phyloP scores from a whole-genome alignment of 805 yeast species.

The Kazachstania kunashirensis region DNA sequence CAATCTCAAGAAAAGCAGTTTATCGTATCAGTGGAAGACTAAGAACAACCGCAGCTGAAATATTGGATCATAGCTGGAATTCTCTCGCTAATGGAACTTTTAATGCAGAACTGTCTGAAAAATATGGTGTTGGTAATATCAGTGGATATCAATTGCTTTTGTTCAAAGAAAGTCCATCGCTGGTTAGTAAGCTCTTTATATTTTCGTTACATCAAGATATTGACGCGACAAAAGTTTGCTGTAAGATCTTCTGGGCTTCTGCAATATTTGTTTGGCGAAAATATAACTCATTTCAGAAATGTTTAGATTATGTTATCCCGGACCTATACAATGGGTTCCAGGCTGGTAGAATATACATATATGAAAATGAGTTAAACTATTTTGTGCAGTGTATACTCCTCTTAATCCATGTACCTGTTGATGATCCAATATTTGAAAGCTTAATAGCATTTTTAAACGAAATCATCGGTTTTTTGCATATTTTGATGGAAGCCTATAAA shows the following conservation, averaged over 20 bases:
- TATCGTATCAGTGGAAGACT: slow-evolving; percentile 52
- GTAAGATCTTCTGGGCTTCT: slow-evolving; percentile 59
- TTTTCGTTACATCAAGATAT: slow-evolving; percentile 60
- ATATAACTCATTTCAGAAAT: slow-evolving; percentile 13
- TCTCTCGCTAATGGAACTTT: slow-evolving; percentile 54
- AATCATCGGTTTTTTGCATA: slow-evolving; percentile 51
- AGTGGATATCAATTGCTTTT: slow-evolving; percentile 69
- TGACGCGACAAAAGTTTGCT: slow-evolving; percentile 52
- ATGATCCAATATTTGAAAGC: slow-evolving; percentile 50
- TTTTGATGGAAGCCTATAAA: slow-evolving; percentile 54
- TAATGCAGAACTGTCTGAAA: slow-evolving; percentile 37
- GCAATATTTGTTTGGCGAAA: slow-evolving; percentile 26
- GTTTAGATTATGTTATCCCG: slow-evolving; percentile 15
- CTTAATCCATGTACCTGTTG: slow-evolving; percentile 32
- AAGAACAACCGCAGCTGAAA: slow-evolving; percentile 46
- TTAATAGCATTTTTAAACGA: slow-evolving; percentile 44
- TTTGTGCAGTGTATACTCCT: slow-evolving; percentile 13
- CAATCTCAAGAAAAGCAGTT: slow-evolving; percentile 65
- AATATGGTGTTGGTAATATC: slow-evolving; percentile 52
- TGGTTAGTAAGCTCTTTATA: slow-evolving; percentile 54
- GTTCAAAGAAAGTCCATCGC: slow-evolving; percentile 45
- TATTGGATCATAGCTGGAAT: slow-evolving; percentile 63
- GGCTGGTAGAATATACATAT: slow-evolving; percentile 17
- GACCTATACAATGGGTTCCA: slow-evolving; percentile 23
- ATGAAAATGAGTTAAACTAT: slow-evolving; percentile 18